These are phyloP conservation scores for Waltergamsia citrina DNA, from an alignment of 2,329 filamentous ascomycete species.

Conservation along the genomic window DNA sequence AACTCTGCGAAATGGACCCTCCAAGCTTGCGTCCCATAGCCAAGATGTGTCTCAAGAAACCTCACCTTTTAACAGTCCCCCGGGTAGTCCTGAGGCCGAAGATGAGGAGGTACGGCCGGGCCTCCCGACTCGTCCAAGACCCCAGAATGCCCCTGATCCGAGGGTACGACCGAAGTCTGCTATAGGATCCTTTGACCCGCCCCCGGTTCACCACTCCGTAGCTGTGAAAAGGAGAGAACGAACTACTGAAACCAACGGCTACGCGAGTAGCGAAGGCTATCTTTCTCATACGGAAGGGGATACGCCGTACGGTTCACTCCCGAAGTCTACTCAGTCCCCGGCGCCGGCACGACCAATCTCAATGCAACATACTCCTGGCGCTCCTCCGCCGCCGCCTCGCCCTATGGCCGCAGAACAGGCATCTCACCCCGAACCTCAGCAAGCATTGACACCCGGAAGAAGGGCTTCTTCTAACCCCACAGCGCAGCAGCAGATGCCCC, in stretches of 20 bases:
- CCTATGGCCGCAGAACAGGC: conserved; percentile 8
- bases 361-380: conserved; percentile 15
- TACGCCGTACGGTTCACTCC: neutral
- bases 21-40: neutral
- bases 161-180: conserved; percentile 11
- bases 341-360: conserved; percentile 26
- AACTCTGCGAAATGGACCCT: conserved; percentile 2
- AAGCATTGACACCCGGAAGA: conserved; percentile 10
- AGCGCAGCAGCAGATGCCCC: conserved; percentile 16
- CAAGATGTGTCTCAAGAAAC: conserved; percentile 15
- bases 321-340: conserved; percentile 2
- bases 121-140: conserved; percentile 41
- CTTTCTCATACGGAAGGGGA: neutral
- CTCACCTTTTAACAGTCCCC: conserved; percentile 83
- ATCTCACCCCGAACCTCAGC: conserved; percentile 7
- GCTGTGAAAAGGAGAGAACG: conserved; percentile 33
- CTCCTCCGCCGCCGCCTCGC: conserved; percentile 31
- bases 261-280: conserved; percentile 12
- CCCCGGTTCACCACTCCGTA: conserved; percentile 40
- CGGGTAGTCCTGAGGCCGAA: conserved; percentile 55
- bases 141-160: conserved; percentile 17
- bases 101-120: conserved; percentile 39
- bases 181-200: conserved; percentile 34
- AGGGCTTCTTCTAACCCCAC: conserved; percentile 19
- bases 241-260: conserved; percentile 31